Evolutionary conservation across 306 rosid species (phyloP).

Genomic region (Mimosa pudica): DNA sequence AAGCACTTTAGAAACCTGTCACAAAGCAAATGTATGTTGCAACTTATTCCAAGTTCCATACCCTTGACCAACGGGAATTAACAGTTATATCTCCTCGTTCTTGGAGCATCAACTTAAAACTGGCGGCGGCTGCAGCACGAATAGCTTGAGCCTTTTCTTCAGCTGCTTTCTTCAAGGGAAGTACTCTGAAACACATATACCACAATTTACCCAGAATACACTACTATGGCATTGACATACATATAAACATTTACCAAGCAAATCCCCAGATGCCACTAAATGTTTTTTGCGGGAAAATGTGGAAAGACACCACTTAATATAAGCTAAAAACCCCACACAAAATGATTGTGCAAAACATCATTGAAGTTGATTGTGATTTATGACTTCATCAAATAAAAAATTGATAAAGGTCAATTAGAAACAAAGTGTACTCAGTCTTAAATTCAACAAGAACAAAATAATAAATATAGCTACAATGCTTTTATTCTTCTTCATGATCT

Average conservation of each 20-base stretch:
- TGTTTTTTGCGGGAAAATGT: background rate
- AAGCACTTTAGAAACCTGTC: slow-evolving; percentile 18
- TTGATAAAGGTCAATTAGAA: background rate
- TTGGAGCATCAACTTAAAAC: slow-evolving; percentile 82
- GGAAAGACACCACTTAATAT: background rate
- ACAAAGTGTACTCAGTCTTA: background rate
- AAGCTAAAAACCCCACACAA: background rate
- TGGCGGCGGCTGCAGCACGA: slow-evolving; percentile 62
- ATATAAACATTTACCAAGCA: slow-evolving; percentile 55
- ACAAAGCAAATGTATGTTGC: slow-evolving; percentile 27
- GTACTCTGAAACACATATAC: slow-evolving; percentile 62
- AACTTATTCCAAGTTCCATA: slow-evolving; percentile 42
- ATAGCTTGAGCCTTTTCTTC: slow-evolving; percentile 83
- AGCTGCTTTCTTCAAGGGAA: slow-evolving; percentile 84
- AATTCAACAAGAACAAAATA: background rate
- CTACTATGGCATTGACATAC: slow-evolving; percentile 26
- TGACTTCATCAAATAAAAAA: background rate
- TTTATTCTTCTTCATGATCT: background rate
- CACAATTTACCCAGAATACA: slow-evolving; percentile 38
- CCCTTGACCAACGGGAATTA: slow-evolving; percentile 97
- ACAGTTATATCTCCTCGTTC: slow-evolving; percentile 74
- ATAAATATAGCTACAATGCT: background rate
- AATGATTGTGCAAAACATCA: background rate
- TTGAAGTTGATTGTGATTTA: background rate
- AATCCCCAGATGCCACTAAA: slow-evolving; percentile 22